A percentile compares a stretch with the other conserved stretches of the same genome.
These are phyloP conservation scores for Flaveria ramosissima DNA, from an alignment of 129 eudicot genomes.

Conservation along the genomic window DNA sequence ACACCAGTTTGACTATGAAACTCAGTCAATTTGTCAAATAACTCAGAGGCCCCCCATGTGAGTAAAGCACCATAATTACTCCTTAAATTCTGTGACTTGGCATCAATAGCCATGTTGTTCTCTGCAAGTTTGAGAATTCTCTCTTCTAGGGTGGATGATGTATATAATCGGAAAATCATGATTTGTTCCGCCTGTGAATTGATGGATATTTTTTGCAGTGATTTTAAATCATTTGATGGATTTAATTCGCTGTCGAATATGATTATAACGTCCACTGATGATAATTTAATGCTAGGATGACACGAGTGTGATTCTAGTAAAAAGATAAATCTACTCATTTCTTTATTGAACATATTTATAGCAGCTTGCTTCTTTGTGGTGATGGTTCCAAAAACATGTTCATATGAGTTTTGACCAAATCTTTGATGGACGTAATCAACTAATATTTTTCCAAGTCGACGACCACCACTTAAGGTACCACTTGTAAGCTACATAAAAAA, in stretches of 20 bases:
- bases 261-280: conserved; percentile 66
- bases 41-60: conserved; percentile 73
- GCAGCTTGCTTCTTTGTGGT: conserved; percentile 59
- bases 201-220: conserved; percentile 58
- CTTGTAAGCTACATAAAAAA: conserved; percentile 42
- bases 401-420: conserved; percentile 71
- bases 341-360: conserved; percentile 59
- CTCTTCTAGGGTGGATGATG: conserved; percentile 77
- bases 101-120: conserved; percentile 40
- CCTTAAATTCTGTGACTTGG: conserved; percentile 41
- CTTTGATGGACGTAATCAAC: conserved; percentile 52
- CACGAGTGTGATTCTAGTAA: conserved; percentile 69
- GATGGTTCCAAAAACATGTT: conserved; percentile 36
- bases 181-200: conserved; percentile 59
- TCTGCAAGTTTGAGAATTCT: conserved; percentile 58
- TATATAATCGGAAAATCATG: conserved; percentile 68
- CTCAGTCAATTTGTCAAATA: conserved; percentile 50
- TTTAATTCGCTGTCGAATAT: conserved; percentile 67
- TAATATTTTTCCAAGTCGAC: conserved; percentile 53
- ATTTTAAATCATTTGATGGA: conserved; percentile 66
- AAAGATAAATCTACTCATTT: conserved; percentile 50
- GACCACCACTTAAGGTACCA: conserved; percentile 42
- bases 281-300: conserved; percentile 47
- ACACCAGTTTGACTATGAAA: conserved; percentile 44
- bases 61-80: conserved; percentile 50